Evolutionary conservation across 306 rosid genomes (phyloP).

Genomic region (Citrullus mucosospermus): DNA sequence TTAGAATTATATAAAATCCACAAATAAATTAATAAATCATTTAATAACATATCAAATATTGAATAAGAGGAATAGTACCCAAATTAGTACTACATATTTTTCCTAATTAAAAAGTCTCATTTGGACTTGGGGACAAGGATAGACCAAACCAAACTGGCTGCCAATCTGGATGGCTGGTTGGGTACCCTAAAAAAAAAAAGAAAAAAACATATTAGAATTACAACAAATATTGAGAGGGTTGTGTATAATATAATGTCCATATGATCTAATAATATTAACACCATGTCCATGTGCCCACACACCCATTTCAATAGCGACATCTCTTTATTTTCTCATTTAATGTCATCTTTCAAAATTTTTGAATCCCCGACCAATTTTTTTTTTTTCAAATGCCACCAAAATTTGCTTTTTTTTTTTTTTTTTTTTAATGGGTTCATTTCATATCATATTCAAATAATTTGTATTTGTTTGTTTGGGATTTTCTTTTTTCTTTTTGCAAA

Average conservation of each 20-base stretch:
- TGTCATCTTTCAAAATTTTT: background rate
- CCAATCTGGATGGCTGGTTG: no score
- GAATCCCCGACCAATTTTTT: background rate
- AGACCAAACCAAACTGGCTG: no score
- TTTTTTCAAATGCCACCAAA: background rate
- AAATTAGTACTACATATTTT: no score
- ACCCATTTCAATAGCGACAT: background rate
- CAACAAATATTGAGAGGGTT: no score
- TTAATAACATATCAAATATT: no score
- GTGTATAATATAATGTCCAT: background rate
- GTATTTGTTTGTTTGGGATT: background rate
- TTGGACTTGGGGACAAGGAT: no score
- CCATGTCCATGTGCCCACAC: background rate
- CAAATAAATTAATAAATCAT: no score
- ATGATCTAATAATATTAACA: background rate
- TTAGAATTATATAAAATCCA: no score
- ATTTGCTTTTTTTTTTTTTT: background rate
- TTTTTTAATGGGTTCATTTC: background rate
- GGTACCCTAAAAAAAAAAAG: no score
- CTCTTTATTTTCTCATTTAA: slow-evolving; percentile 7
- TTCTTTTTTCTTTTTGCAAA: background rate
- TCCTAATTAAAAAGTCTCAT: no score
- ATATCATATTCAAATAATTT: background rate
- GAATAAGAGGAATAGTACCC: no score
- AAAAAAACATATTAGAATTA: no score